phyloP scores from a whole-genome alignment of 176 grass and related monocot genomes.

The Eragrostis curvula region DNA sequence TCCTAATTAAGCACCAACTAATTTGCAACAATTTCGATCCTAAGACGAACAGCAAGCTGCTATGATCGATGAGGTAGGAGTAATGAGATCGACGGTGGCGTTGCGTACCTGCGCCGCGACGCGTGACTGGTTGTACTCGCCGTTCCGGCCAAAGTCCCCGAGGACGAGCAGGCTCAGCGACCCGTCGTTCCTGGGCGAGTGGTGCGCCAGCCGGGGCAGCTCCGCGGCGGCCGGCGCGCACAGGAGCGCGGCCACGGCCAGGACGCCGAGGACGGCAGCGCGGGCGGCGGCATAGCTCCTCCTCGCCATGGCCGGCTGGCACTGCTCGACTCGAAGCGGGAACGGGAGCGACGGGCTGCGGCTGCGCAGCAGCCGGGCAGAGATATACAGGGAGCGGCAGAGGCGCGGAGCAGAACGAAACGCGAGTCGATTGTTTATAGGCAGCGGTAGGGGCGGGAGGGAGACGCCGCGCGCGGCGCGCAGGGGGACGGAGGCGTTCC shows the following conservation, averaged over 20 bases:
- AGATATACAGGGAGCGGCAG: background rate
- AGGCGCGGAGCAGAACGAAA: background rate
- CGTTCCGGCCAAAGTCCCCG: slow-evolving; percentile 90
- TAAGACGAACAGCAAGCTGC: background rate
- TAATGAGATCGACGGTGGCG: background rate
- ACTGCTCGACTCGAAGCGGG: background rate
- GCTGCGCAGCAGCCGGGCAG: background rate
- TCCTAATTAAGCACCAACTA: background rate
- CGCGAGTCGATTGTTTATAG: too few species aligned
- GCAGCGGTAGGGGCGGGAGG: too few species aligned
- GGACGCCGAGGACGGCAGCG: slow-evolving; percentile 16
- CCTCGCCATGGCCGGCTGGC: slow-evolving; percentile 34
- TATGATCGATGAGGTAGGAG: too few species aligned
- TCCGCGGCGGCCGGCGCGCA: slow-evolving; percentile 38
- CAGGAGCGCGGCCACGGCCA: slow-evolving; percentile 30
- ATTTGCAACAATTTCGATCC: too few species aligned
- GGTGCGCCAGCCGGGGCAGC: slow-evolving; percentile 54
- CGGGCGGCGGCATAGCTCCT: background rate
- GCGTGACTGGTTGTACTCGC: slow-evolving; percentile 71
- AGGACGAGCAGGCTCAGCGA: slow-evolving; percentile 78
- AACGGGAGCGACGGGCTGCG: background rate
- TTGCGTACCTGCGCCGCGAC: slow-evolving; percentile 68
- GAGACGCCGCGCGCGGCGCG: too few species aligned
- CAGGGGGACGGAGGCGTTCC: too few species aligned
- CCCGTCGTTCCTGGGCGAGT: slow-evolving; percentile 47